Conservation (phyloP, 768 basidiomycete genomes). For the Suillus ampliporus region DNA sequence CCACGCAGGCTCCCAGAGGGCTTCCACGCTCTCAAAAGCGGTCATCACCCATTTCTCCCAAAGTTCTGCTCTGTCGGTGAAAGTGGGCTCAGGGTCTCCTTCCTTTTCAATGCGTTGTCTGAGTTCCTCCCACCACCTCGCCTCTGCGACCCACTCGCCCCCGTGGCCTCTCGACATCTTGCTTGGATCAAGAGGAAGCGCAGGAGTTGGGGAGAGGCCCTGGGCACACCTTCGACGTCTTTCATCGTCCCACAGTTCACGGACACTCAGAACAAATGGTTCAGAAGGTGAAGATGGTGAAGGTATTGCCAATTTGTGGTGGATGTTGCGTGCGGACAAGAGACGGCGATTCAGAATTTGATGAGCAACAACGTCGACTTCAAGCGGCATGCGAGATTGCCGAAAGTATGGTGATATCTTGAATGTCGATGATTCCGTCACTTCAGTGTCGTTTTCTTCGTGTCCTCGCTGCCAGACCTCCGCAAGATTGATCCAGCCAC, state of each 20-base stretch:
- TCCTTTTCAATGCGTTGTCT: slow-evolving; percentile 60
- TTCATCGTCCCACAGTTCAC: slow-evolving; percentile 97
- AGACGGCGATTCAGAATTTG: slow-evolving; percentile 86
- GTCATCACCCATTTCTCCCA: slow-evolving; percentile 87
- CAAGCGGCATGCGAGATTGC: slow-evolving; percentile 74
- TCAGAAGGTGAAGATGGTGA: slow-evolving; percentile 56
- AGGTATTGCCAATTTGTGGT: slow-evolving; percentile 70
- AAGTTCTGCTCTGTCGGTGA: slow-evolving; percentile 29
- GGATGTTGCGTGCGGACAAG: slow-evolving; percentile 65
- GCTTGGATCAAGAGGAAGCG: slow-evolving; percentile 72
- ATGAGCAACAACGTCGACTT: slow-evolving; percentile 82
- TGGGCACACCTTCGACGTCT: slow-evolving; percentile 68
- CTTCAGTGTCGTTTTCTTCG: slow-evolving; percentile 28
- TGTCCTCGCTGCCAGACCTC: slow-evolving; percentile 65
- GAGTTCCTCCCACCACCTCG: slow-evolving; percentile 78
- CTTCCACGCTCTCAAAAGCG: slow-evolving; percentile 89
- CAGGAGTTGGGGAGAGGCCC: slow-evolving; percentile 76
- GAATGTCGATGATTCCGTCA: slow-evolving; percentile 35
- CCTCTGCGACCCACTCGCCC: slow-evolving; percentile 74
- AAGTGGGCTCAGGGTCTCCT: slow-evolving; percentile 32
- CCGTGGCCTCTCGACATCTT: slow-evolving; percentile 62
- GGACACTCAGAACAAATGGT: slow-evolving; percentile 84
- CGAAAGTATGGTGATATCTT: slow-evolving; percentile 62
- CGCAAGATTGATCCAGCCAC: slow-evolving; percentile 83
- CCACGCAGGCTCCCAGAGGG: slow-evolving; percentile 74